Evolutionary conservation across 2,329 filamentous ascomycete species (phyloP).

Genomic region (Lecanicillium sp.): DNA sequence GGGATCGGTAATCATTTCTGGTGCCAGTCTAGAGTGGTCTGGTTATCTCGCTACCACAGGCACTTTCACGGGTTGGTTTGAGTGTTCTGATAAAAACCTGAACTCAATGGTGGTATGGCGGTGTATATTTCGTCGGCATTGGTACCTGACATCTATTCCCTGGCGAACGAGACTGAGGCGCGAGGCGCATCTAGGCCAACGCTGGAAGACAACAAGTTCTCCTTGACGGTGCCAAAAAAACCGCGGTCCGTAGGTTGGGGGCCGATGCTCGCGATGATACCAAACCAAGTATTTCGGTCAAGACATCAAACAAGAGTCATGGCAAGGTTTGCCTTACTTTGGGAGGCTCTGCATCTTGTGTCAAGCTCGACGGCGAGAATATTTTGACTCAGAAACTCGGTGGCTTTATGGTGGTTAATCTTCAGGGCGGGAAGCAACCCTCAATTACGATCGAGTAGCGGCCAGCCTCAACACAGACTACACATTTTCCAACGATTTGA

Average conservation of each 20-base stretch:
- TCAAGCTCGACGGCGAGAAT: no score
- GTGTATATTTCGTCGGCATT: constrained; percentile 46
- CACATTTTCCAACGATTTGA: no score
- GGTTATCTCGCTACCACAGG: constrained; percentile 42
- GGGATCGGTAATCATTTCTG: constrained; percentile 38
- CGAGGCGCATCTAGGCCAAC: constrained; percentile 36
- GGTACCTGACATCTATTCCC: constrained; percentile 41
- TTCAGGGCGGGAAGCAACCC: no score
- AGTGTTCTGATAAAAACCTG: constrained; percentile 43
- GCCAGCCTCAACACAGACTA: no score
- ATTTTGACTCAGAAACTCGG: no score
- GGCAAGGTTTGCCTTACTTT: no score
- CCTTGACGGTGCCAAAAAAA: constrained; percentile 47
- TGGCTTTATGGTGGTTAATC: no score
- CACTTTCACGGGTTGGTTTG: constrained; percentile 45
- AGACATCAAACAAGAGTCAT: no score
- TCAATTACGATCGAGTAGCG: no score
- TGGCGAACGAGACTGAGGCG: constrained; percentile 43
- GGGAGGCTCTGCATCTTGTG: no score
- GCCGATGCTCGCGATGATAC: no score
- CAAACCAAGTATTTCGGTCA: no score
- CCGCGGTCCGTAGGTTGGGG: constrained; percentile 48
- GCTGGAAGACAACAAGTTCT: constrained; percentile 41
- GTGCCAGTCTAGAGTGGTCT: constrained; percentile 36
- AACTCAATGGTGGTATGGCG: constrained; percentile 50